Base-by-base conservation (phyloP, 2,329 filamentous ascomycete species). In the Aspergillus brasiliensis region DNA sequence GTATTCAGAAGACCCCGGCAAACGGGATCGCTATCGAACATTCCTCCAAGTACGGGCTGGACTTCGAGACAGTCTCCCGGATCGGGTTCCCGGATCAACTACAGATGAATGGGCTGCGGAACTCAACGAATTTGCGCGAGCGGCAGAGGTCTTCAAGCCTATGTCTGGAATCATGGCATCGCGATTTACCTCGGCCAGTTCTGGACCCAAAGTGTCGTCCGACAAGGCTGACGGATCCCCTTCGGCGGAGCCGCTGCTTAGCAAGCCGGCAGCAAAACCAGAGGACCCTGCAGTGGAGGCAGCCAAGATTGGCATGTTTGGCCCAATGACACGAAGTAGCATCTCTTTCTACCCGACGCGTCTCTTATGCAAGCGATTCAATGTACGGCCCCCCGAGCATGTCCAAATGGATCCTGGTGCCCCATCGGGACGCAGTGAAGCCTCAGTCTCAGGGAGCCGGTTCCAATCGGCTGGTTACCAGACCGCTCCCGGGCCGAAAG, bases 321-420 rank as follows among this genome's bases (percentile, higher is more conserved):
- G 95, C 1, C 84, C 87, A 13, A 84, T 98, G 86, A 99, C 95
- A 3, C 83, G 95, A 62, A 86, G 83, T 21, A 81, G 83, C 0
- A 75, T 85, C 7, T 84, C 88, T 4, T 98, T 97, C 75, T 88
- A 88, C 67, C 95, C 95, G 0, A 88, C 89, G 1, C 83, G 92
- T 57, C 78, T 99, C 42, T 78, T 98, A n/a, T 98, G 94, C 78
- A 99, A 98, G 74, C 84, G 95, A 8, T 97, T 99, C 77, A 92
- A 92, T 67, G 89, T 98, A n/a, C 87, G 84, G 61, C 86, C 90
- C 8, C 92, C 93, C 0, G 82, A 84, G 8, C 85, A 92, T 73
- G 86, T 89, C 31, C 83, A 85, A 67, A 77, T 82, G 34, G 83
- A 88, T 44, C 75, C 81, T 0, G 78, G 75, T 15, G 73, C 75